Conservation (phyloP, 2,329 filamentous ascomycete genomes). For the Sporothrix luriei region DNA sequence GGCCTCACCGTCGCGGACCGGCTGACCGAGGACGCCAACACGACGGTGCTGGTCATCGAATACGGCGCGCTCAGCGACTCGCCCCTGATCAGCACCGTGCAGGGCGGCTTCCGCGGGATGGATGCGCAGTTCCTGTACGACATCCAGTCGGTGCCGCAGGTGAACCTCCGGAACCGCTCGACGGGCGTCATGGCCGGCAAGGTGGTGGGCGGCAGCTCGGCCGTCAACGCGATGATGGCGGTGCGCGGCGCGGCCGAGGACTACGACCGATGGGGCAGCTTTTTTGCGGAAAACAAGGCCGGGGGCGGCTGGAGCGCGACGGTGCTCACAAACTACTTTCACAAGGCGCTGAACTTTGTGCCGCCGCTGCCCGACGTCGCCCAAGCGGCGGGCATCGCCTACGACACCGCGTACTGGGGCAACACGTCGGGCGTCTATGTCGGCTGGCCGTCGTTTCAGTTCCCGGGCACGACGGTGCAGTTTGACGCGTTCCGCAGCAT, state of each 20-base stretch:
- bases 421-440: conserved; percentile 43
- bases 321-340: conserved; percentile 42
- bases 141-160: conserved; percentile 41
- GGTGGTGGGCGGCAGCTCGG: conserved; percentile 46
- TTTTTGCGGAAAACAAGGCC: conserved; percentile 36
- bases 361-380: conserved; percentile 34
- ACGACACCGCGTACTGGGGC: conserved; percentile 44
- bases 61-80: conserved; percentile 37
- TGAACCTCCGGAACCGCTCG: conserved; percentile 38
- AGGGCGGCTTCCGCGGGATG: conserved; percentile 35
- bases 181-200: conserved; percentile 38
- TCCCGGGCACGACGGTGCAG: conserved; percentile 41
- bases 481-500: conserved; percentile 45
- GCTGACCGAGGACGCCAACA: conserved; percentile 36
- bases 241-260: conserved; percentile 43
- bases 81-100: conserved; percentile 34
- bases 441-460: conserved; percentile 46
- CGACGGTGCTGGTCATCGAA: conserved; percentile 37
- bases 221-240: conserved; percentile 45
- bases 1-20: conserved; percentile 38
- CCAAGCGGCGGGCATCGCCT: conserved; percentile 42
- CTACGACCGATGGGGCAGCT: conserved; percentile 44
- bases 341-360: conserved; percentile 39
- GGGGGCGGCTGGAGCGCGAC: not conserved
- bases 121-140: conserved; percentile 37